phyloP scores from a whole-genome alignment of 148 eudicot species.

The Persicaria tinctoria region DNA sequence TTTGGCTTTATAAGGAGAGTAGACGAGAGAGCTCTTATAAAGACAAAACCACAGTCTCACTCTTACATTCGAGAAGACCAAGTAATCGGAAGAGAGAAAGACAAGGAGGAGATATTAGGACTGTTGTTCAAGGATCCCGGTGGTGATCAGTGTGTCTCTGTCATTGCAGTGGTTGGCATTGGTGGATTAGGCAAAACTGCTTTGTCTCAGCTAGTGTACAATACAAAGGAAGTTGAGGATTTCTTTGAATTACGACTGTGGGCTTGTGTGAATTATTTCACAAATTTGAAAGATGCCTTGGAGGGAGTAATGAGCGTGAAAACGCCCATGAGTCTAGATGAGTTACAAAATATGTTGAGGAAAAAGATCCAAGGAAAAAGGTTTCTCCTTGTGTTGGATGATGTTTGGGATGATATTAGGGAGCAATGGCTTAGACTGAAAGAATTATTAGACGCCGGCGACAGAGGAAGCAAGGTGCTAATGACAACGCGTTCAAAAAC shows the following conservation, averaged over 20 bases:
- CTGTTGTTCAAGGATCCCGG: background rate
- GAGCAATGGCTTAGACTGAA: constrained; percentile 14
- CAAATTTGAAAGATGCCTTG: constrained; percentile 13
- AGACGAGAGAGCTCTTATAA: background rate
- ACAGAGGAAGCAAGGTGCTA: constrained; percentile 19
- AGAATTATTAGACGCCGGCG: constrained; percentile 7
- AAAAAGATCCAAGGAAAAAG: constrained; percentile 8
- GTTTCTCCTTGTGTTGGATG: constrained; percentile 15
- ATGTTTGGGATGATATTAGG: constrained; percentile 24
- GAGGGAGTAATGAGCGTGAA: constrained; percentile 15
- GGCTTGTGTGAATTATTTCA: constrained; percentile 20
- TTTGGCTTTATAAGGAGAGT: background rate
- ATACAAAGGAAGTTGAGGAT: background rate
- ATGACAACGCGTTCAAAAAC: constrained; percentile 27
- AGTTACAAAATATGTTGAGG: background rate
- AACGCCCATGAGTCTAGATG: constrained; percentile 10
- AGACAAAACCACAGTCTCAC: background rate
- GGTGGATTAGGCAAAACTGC: constrained; percentile 29
- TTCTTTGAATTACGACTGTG: constrained; percentile 19
- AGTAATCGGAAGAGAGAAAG: background rate
- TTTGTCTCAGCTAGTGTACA: constrained; percentile 14
- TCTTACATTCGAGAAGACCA: background rate
- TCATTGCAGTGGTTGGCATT: constrained; percentile 20
- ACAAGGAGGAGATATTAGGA: background rate
- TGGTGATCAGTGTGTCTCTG: background rate